Evolutionary conservation across 345 rosid species (phyloP), one percentile per base, ranked within the genome.

Genomic region (Lepidium sativum): DNA sequence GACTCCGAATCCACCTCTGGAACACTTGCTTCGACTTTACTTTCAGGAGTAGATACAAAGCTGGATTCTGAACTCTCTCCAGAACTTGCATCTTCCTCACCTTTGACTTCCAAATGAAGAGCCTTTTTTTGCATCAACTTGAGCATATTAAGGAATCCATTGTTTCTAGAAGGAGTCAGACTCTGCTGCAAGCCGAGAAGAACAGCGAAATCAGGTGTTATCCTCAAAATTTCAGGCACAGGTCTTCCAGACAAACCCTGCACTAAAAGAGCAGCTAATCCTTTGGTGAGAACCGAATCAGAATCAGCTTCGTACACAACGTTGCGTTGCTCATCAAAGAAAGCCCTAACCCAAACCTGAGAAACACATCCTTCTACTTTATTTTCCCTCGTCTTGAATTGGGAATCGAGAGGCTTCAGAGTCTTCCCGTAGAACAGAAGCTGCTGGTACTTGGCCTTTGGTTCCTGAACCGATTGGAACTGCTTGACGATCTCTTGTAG

Each of bases 321-420:
- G 52, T 88, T 88, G 37, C 69, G 62, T 7, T 82, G 79, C 0
- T 44, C 54, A 53, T 94, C 96, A 6, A 88, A 72, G 67, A 67
- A 88, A 38, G 96, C 99, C 81, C 97, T 80, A 15, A 95, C 95
- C 97, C 97, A 95, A 6, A 91, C 97, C 81, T 86, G 96, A 20
- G 97, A 86, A 17, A 88, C 92, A 50, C 99, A 95, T 6, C 99
- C 99, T 74, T 86, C 75, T 6, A 95, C 99, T 70, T 95, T 95
- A 59, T 91, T 95, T 41, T 82, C 89, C 34, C 71, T 67, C 16
- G 95, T 91, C 68, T 85, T 88, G 80, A 80, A 95, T 38, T 14
- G 79, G n/a, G 81, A 8, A 68, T 82, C 88, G 1, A 95, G 88
- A 0, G 99, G 88, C 14, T 73, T 81, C 66, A 95, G 81, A 54